Evolutionary conservation across 2,329 filamentous ascomycete genomes (phyloP).

Genomic region (Trichoderma koningii): DNA sequence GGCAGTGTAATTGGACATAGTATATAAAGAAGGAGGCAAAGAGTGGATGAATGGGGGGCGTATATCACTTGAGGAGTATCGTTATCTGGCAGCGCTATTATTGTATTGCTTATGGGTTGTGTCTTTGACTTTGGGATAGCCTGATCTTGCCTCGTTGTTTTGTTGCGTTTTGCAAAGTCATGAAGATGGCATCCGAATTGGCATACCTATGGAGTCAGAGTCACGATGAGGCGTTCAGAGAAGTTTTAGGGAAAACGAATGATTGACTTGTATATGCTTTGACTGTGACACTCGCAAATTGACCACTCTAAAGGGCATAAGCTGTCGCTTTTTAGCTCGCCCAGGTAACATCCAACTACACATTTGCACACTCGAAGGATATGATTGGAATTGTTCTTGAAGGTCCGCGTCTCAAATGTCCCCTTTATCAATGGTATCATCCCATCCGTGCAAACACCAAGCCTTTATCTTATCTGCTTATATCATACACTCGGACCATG

Average conservation of each 20-base stretch:
- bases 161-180: conserved; percentile 2
- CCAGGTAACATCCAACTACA: too few species aligned
- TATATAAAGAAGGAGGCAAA: neutral
- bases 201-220: conserved; percentile 8
- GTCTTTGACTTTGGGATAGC: neutral
- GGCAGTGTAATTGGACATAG: conserved; percentile 18
- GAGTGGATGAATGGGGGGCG: neutral
- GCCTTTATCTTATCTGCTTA: neutral
- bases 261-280: neutral
- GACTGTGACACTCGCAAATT: neutral
- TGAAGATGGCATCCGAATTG: neutral
- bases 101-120: neutral
- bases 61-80: neutral
- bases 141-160: neutral
- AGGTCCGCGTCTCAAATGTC: too few species aligned
- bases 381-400: too few species aligned
- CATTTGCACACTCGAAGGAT: too few species aligned
- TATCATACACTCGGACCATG: neutral
- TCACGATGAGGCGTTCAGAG: conserved; percentile 10
- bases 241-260: conserved; percentile 6
- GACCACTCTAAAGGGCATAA: too few species aligned
- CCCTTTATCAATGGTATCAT: neutral
- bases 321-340: too few species aligned
- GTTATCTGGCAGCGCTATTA: neutral
- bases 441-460: neutral